Evolutionary conservation across 345 rosid genomes (phyloP).

Genomic region (Cardamine chenopodiifolia): DNA sequence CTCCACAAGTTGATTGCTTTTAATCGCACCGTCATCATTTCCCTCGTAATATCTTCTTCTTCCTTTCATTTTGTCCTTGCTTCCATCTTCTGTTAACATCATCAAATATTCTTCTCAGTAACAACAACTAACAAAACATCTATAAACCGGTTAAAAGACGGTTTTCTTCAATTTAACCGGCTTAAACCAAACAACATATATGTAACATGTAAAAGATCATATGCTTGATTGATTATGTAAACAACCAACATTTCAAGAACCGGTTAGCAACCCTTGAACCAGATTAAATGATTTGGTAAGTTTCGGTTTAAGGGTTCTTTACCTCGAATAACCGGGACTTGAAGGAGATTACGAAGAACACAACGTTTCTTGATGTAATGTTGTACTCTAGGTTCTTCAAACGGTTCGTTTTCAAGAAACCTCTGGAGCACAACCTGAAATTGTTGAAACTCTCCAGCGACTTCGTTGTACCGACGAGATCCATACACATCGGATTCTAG

Average conservation of each 20-base stretch:
- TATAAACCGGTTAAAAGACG: neutral
- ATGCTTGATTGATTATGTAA: neutral
- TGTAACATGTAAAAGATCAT: neutral
- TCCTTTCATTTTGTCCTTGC: slow-evolving; percentile 52
- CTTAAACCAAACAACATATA: neutral
- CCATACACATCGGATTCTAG: slow-evolving; percentile 73
- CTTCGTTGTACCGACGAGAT: slow-evolving; percentile 66
- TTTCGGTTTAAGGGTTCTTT: slow-evolving; percentile 17
- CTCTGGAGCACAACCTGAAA: slow-evolving; percentile 87
- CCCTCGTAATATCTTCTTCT: slow-evolving; percentile 43
- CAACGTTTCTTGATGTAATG: slow-evolving; percentile 75
- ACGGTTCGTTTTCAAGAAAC: slow-evolving; percentile 81
- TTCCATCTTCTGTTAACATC: slow-evolving; percentile 64
- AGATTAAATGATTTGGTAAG: neutral
- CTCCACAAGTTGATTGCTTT: slow-evolving; percentile 70
- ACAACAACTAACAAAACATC: neutral
- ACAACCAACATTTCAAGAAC: slow-evolving; percentile 3
- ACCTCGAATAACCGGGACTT: slow-evolving; percentile 92
- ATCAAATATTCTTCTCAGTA: slow-evolving; percentile 1
- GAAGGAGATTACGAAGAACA: slow-evolving; percentile 76
- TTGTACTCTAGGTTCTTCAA: slow-evolving; percentile 79
- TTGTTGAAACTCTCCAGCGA: slow-evolving; percentile 89
- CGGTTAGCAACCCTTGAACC: neutral
- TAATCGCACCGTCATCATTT: slow-evolving; percentile 42
- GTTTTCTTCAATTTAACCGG: neutral